Conservation (phyloP, 352 stramenopile genomes). For the Phytophthora sp. region DNA sequence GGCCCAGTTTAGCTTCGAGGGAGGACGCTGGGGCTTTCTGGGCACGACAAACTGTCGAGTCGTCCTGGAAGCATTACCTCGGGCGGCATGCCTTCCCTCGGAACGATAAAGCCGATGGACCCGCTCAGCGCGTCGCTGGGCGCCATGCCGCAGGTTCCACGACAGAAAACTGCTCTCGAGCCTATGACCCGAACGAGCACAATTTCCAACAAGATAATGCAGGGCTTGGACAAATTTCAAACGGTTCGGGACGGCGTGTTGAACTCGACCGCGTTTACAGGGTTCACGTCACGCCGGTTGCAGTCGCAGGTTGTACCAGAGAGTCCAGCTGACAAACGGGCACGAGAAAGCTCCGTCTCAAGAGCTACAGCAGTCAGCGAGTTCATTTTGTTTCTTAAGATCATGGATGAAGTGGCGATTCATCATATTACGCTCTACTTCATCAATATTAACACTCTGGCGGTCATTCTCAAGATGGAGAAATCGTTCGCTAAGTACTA, state of each 20-base stretch:
- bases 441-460: constrained; percentile 75
- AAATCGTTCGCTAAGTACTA: constrained; percentile 83
- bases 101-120: constrained; percentile 40
- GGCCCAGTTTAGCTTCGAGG: not conserved
- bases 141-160: constrained; percentile 23
- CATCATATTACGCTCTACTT: constrained; percentile 85
- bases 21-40: not conserved
- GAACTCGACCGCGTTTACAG: constrained; percentile 24
- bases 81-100: constrained; percentile 20
- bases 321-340: constrained; percentile 33
- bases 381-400: constrained; percentile 80
- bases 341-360: constrained; percentile 59
- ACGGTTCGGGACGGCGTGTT: constrained; percentile 23
- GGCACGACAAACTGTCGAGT: constrained; percentile 1
- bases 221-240: constrained; percentile 32
- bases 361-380: constrained; percentile 65
- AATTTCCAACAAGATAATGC: constrained; percentile 45
- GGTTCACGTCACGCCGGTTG: constrained; percentile 31
- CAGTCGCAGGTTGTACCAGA: constrained; percentile 48
- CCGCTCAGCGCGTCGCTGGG: constrained; percentile 38
- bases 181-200: constrained; percentile 49
- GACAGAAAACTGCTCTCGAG: constrained; percentile 37
- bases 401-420: constrained; percentile 84
- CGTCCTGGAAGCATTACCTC: not conserved
- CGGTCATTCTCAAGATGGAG: constrained; percentile 80